These are phyloP conservation scores for Beauveria rudraprayagi DNA, from an alignment of 2,329 filamentous ascomycete genomes.

Conservation along the genomic window DNA sequence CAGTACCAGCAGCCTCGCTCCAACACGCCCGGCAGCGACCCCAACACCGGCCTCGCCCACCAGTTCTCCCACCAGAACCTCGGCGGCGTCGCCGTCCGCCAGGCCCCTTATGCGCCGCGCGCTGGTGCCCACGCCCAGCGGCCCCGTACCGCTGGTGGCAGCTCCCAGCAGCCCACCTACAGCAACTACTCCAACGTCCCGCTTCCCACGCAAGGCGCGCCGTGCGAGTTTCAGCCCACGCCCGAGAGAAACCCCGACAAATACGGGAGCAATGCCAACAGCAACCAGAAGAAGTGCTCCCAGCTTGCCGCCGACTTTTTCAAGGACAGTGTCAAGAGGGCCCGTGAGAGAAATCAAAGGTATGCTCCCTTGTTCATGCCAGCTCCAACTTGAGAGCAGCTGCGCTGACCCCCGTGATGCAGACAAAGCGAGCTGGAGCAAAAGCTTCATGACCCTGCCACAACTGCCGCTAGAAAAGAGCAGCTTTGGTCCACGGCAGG, in stretches of 20 bases:
- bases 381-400: neutral
- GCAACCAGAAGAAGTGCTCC: slow-evolving; percentile 63
- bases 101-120: slow-evolving; percentile 61
- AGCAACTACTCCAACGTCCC: slow-evolving; percentile 57
- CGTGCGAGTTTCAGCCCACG: slow-evolving; percentile 66
- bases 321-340: slow-evolving; percentile 95
- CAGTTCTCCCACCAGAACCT: slow-evolving; percentile 97
- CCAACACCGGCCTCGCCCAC: slow-evolving; percentile 83
- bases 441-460: slow-evolving; percentile 68
- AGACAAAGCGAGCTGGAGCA: slow-evolving; percentile 91
- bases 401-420: slow-evolving; percentile 10
- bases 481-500: slow-evolving; percentile 79
- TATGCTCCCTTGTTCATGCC: slow-evolving; percentile 32
- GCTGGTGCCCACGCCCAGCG: slow-evolving; percentile 63
- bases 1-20: slow-evolving; percentile 40
- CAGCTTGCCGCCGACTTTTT: slow-evolving; percentile 83
- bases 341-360: slow-evolving; percentile 91
- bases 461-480: slow-evolving; percentile 69
- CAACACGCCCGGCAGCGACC: slow-evolving; percentile 63
- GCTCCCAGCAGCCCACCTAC: slow-evolving; percentile 54
- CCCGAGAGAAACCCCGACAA: slow-evolving; percentile 84
- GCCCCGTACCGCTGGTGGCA: slow-evolving; percentile 73
- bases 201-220: slow-evolving; percentile 54
- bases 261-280: slow-evolving; percentile 55
- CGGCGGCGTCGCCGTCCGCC: slow-evolving; percentile 62